Conservation (phyloP, 2,329 filamentous ascomycete genomes). For the Aspergillus sclerotialis region DNA sequence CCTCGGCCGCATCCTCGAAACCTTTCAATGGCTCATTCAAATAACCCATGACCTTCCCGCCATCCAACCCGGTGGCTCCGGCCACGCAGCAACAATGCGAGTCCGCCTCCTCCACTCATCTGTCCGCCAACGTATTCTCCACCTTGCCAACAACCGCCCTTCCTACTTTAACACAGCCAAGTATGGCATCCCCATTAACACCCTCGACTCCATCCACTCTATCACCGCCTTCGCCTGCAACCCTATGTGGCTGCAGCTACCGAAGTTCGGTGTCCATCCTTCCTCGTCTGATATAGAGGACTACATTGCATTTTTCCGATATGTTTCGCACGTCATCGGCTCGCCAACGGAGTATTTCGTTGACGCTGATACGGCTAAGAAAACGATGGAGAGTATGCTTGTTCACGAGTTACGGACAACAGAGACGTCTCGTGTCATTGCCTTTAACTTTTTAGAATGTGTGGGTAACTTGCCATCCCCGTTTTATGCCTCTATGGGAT, state of each 20-base stretch:
- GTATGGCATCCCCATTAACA: conserved; percentile 62
- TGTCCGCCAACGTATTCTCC: conserved; percentile 58
- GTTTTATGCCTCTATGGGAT: not conserved
- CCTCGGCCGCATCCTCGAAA: conserved; percentile 59
- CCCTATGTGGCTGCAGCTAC: conserved; percentile 60
- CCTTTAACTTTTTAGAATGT: not conserved
- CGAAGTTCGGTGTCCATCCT: conserved; percentile 61
- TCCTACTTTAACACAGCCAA: conserved; percentile 54
- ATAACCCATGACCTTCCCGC: conserved; percentile 56
- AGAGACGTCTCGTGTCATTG: not conserved
- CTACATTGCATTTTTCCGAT: conserved; percentile 67
- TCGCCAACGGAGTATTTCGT: conserved; percentile 56
- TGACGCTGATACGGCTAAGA: conserved; percentile 47
- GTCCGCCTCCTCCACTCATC: conserved; percentile 62
- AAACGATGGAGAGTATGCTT: conserved; percentile 50
- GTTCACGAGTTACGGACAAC: not conserved
- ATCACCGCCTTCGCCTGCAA: conserved; percentile 61
- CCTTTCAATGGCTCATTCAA: conserved; percentile 66
- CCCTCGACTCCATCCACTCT: conserved; percentile 64
- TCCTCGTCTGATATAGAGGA: conserved; percentile 54
- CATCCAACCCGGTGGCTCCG: conserved; percentile 60
- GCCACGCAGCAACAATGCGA: conserved; percentile 55
- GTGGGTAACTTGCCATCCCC: not conserved
- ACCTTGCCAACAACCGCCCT: conserved; percentile 46
- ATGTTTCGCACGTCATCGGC: conserved; percentile 62